Evolutionary conservation across 2,329 filamentous ascomycete species (phyloP).

Genomic region (Beauveria rudraprayagi): DNA sequence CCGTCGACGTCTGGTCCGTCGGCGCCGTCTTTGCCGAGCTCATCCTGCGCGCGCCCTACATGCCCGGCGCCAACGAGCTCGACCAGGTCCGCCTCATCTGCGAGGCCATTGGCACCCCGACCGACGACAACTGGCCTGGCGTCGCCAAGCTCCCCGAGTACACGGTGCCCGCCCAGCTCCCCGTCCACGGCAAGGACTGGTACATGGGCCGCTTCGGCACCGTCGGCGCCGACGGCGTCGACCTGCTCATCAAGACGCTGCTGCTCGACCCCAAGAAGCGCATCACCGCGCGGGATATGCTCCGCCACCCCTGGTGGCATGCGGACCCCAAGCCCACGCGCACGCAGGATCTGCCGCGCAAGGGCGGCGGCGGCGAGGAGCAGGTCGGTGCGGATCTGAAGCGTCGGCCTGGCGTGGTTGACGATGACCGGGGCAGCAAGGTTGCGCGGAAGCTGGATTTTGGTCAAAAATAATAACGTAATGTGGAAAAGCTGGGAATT

Average conservation of each 20-base stretch:
- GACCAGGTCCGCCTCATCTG: conserved; percentile 81
- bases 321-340: conserved; percentile 74
- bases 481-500: no score
- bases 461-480: conserved; percentile 31
- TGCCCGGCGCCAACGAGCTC: conserved; percentile 77
- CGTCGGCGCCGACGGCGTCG: conserved; percentile 73
- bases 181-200: conserved; percentile 59
- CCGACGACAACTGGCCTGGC: conserved; percentile 91
- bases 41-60: conserved; percentile 70
- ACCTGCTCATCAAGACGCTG: conserved; percentile 79
- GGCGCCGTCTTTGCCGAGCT: conserved; percentile 92
- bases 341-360: conserved; percentile 73
- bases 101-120: conserved; percentile 79
- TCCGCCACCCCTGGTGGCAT: conserved; percentile 81
- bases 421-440: conserved; percentile 61
- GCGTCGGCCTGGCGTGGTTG: conserved; percentile 59
- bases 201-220: conserved; percentile 73
- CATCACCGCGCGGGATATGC: conserved; percentile 66
- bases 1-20: conserved; percentile 90
- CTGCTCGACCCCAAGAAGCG: conserved; percentile 79
- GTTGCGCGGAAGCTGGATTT: conserved; percentile 81
- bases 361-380: conserved; percentile 62
- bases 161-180: conserved; percentile 57
- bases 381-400: conserved; percentile 79
- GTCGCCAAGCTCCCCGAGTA: conserved; percentile 75